Base-by-base conservation (phyloP, 352 stramenopile species). In the Phytophthora uliginosa region DNA sequence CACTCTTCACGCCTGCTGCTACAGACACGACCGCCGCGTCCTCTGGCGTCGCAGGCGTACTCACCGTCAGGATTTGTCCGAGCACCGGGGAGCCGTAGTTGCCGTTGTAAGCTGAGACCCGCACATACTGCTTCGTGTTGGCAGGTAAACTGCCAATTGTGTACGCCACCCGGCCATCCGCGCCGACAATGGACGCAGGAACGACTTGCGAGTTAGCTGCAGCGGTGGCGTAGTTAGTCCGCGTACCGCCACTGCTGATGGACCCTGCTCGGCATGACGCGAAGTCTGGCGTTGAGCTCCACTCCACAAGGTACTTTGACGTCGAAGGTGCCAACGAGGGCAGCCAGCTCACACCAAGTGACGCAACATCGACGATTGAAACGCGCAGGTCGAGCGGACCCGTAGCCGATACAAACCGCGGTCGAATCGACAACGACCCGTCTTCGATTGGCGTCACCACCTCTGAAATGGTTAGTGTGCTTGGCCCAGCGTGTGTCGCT, bases 91-190 rank as follows among this genome's bases (percentile, higher is more conserved):
- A 78, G 4, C 87, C 81, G 64, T 97, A 97, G 20, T 95, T 74
- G n/a, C 90, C 88, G 59, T 98, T 98, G 70, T 89, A 92, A 17
- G 94, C 87, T 1, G 90, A 92, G 3, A 99, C 95, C 2, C 93
- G 87, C 6, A 98, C 88, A 53, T 86, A 97, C 67, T 98, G 98
- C 9, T 82, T 57, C 3, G 89, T 83, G 7, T 86, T 95, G 9
- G 90, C 88, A 1, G 79, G 74, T 38, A 99, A 82, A 17, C 85
- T 88, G 7, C 76, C 59, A 59, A 99, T 97, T 5, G 88, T 90
- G 76, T 98, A 97, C 6, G 72, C 73, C 3, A 77, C 15, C 63
- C 31, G 66, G 13, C 7, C 79, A 12, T 59, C 66, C 9, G 59
- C 66, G 1, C 59, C 26, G 2, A 94, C 53, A 10, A 0, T 63